Evolutionary conservation across 148 eudicot species (phyloP), one percentile per base, ranked within the genome.

Genomic region (Spergularia bocconei): DNA sequence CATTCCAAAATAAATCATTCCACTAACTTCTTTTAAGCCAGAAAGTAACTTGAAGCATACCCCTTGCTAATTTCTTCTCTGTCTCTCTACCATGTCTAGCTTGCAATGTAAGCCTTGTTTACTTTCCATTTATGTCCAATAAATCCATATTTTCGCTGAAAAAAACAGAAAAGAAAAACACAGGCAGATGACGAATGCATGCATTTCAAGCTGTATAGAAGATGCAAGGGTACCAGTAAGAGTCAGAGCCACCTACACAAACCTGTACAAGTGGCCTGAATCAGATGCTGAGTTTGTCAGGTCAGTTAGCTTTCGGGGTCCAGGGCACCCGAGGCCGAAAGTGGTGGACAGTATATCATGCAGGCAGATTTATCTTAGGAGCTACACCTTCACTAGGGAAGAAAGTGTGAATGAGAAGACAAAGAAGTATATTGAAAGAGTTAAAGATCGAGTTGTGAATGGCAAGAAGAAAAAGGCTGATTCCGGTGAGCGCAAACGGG

Each of bases 191-290:
- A 84, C 82, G 71, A 82, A 90, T 60, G 62, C 80, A 1, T 90
- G 95, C 88, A 87, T 80, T 58, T 81, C 92, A 71, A 82, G 61
- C 62, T 84, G 91, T 71, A 69, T 83, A 36, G 80, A 84, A 50
- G 91, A 90, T 73, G 61, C 91, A 20, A 79, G 74, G 53, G 56
- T 77, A 4, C 88, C 90, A 0, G 21, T 54, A 14, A 70, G 79
- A 1, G 85, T 90, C 2, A 72, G 95, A 47, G 91, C 94, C 75
- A 87, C 87, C 67, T 90, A 90, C 67, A 82, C 74, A 9, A 88
- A 87, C 83, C 91, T 92, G 77, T 86, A 92, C 89, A 90, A 86
- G 86, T 90, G 97, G 96, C 96, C 96, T 23, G 98, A 89, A 69
- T 92, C 97, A 1, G 95, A 90, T 41, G 88, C 88, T n/a, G 95